Percentiles rank a stretch among this genome's conserved stretches.
Conservation (phyloP, 1,139 yeast species). For the Arxiozyma slooffiae region DNA sequence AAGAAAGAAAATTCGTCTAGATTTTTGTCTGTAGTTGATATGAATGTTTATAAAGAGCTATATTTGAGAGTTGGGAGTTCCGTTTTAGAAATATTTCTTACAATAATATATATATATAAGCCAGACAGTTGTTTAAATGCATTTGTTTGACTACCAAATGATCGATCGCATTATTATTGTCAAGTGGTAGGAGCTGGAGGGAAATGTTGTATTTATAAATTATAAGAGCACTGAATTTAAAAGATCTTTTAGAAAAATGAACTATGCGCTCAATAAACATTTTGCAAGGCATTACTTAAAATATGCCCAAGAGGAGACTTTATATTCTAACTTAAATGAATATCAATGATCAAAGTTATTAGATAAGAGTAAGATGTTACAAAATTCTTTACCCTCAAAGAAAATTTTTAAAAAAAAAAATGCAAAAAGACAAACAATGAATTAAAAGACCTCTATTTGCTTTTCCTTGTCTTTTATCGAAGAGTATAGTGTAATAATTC, state of each 20-base stretch:
- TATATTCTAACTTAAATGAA: not conserved
- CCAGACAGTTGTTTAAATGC: not conserved
- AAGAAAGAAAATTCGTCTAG: no score
- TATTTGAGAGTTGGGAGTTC: not conserved
- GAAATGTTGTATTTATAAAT: not conserved
- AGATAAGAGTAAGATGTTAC: not conserved
- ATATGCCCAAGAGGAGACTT: not conserved
- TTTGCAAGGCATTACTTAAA: not conserved
- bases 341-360: not conserved
- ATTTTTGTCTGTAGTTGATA: not conserved
- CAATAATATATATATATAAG: not conserved
- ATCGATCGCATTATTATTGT: not conserved
- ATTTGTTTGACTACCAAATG: not conserved
- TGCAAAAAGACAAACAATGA: not conserved
- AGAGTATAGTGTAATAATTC: not conserved
- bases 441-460: no score
- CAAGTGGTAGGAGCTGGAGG: not conserved
- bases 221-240: not conserved
- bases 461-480: not conserved
- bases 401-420: no score
- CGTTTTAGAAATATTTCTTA: not conserved
- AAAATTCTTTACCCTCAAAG: not conserved
- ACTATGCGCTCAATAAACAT: not conserved
- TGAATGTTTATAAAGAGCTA: not conserved
- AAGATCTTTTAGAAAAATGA: not conserved